Evolutionary conservation across 495 filamentous ascomycete species (phyloP), one percentile per base, ranked within the genome.

Genomic region (Penicillium flavigenum): DNA sequence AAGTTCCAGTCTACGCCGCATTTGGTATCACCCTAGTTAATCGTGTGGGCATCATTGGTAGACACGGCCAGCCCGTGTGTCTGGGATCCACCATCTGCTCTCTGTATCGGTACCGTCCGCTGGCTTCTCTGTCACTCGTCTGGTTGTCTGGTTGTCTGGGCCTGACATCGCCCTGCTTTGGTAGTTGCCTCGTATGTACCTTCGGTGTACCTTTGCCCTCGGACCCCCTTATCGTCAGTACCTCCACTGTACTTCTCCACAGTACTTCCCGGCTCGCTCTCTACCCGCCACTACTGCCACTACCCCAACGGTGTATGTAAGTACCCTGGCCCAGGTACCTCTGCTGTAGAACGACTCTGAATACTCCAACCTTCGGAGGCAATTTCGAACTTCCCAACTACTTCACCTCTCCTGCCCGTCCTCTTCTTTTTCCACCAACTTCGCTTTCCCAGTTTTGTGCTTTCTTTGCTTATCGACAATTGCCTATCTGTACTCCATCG

Each of bases 391-490:
- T 52, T 51, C 51, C 32, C 50, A 46, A 52, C 54, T 49, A 47
- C 51, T 48, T 49, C 45, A 45, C 47, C 27, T 59, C 43, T 57
- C 45, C 41, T 61, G 19, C 24, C 24, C 27, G 32, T 53, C 58
- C 51, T 43, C 29, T 44, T 47, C 49, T 34, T 38, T 34, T 38
- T 39, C 20, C 56, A 45, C 34, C 39, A 32, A 27, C 32, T 27
- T 56, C 42, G 48, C 32, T 52, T 17, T 48, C 47, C 43, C 46
- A 47, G 31, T 46, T 24, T 20, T 6, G 45, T 46, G 31, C 12
- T 32, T 39, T 32, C 36, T 22, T 52, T 16, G 49, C 66, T 66
- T 65, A 64, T 66, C 64, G 54, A 52, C 69, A 69, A 74, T 74
- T 71, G 66, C 49, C 53, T 55, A 55, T 47, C 53, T 27, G 17